Evolutionary conservation across 441 rosid genomes (phyloP).

Genomic region (Syzygium syzygioides): DNA sequence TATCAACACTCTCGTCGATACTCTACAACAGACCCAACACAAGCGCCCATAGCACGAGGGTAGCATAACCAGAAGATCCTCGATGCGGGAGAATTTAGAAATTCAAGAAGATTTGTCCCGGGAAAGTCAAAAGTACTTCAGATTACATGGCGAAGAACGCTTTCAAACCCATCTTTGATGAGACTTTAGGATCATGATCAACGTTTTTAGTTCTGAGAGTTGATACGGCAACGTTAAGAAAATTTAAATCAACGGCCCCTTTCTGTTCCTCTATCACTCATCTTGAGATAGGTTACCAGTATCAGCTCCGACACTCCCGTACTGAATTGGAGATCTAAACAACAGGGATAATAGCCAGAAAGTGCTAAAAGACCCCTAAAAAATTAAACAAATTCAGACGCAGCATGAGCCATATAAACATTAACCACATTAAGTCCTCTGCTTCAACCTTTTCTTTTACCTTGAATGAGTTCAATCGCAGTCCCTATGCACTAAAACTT

Average conservation of each 20-base stretch:
- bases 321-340: not conserved
- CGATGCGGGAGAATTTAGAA: not conserved
- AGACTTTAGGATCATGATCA: not conserved
- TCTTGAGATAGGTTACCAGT: not conserved
- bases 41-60: not conserved
- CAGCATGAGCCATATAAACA: not conserved
- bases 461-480: not conserved
- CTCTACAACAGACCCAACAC: not conserved
- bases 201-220: not conserved
- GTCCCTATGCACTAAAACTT: not conserved
- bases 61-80: not conserved
- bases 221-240: not conserved
- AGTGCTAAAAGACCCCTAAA: not conserved
- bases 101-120: not conserved
- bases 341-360: not conserved
- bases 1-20: not conserved
- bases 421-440: not conserved
- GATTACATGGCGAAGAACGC: not conserved
- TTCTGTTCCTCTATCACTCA: not conserved
- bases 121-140: not conserved
- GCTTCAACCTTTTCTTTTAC: not conserved
- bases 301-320: not conserved
- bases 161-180: not conserved
- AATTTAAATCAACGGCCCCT: not conserved
- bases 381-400: not conserved